These are phyloP conservation scores for Olyra latifolia DNA, from an alignment of 176 grass and related monocot species.

Conservation along the genomic window DNA sequence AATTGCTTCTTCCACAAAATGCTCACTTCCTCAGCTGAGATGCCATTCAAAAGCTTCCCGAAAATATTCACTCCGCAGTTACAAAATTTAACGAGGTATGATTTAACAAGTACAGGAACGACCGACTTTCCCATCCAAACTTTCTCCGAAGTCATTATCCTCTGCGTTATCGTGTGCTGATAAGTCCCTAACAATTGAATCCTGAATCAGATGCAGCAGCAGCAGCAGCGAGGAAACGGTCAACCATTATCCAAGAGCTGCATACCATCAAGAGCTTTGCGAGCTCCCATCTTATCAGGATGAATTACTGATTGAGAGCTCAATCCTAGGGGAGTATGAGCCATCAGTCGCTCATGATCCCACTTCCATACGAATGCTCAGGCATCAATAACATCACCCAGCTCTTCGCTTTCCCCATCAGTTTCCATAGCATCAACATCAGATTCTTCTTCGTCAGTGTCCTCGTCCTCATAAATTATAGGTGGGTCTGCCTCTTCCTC, in stretches of 20 bases:
- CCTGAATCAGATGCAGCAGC: not conserved
- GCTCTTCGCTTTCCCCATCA: slow-evolving; percentile 44
- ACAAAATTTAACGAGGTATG: not conserved
- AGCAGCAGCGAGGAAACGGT: not conserved
- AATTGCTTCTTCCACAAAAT: not conserved
- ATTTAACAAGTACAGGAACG: not conserved
- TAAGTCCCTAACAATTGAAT: not conserved
- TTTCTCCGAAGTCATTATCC: not conserved
- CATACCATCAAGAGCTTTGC: not conserved
- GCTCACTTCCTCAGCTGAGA: not conserved
- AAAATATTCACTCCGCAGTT: not conserved
- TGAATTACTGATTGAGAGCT: not conserved
- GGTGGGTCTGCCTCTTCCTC: slow-evolving; percentile 40
- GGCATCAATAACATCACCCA: slow-evolving; percentile 61
- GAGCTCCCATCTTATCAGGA: slow-evolving; percentile 5
- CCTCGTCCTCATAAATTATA: slow-evolving; percentile 75
- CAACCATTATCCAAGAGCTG: not conserved
- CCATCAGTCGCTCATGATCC: slow-evolving; percentile 63
- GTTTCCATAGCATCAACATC: slow-evolving; percentile 77
- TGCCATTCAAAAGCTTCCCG: not conserved
- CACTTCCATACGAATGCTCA: slow-evolving; percentile 70
- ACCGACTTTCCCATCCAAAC: not conserved
- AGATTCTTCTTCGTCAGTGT: slow-evolving; percentile 79
- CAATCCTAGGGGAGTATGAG: not conserved
- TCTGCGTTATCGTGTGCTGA: not conserved